phyloP scores from a whole-genome alignment of 1,284 basidiomycete genomes.

The Blastosporella zonata region DNA sequence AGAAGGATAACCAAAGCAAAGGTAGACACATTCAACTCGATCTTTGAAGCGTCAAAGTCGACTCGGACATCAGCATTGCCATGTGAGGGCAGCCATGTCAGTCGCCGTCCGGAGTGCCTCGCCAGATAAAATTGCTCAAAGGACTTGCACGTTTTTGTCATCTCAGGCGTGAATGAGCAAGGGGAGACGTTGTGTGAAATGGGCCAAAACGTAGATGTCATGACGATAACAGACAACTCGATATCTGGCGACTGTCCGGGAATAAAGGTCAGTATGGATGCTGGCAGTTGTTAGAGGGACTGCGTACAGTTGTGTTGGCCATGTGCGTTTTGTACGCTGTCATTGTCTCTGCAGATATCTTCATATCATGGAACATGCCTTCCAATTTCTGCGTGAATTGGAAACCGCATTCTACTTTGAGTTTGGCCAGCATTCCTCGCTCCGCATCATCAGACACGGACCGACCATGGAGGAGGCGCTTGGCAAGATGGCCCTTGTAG shows the following conservation, averaged over 20 bases:
- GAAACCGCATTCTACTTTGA: slow-evolving; percentile 96
- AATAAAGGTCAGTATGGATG: not conserved
- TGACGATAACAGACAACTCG: slow-evolving; percentile 83
- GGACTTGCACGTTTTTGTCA: slow-evolving; percentile 65
- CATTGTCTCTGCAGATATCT: slow-evolving; percentile 83
- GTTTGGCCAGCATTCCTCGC: slow-evolving; percentile 95
- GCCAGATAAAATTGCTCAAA: slow-evolving; percentile 92
- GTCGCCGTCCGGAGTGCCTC: slow-evolving; percentile 84
- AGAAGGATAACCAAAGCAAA: slow-evolving; percentile 87
- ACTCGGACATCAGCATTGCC: slow-evolving; percentile 91
- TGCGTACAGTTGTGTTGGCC: slow-evolving; percentile 50
- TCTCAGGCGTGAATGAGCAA: slow-evolving; percentile 66
- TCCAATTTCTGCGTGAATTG: slow-evolving; percentile 98
- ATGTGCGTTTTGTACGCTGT: slow-evolving; percentile 68
- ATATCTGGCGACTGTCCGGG: slow-evolving; percentile 63
- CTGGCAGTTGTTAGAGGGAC: not conserved
- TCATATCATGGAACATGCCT: slow-evolving; percentile 99
- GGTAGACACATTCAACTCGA: slow-evolving; percentile 94
- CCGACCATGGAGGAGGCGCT: slow-evolving; percentile 82
- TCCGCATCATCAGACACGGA: slow-evolving; percentile 98
- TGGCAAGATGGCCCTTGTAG: slow-evolving; percentile 95
- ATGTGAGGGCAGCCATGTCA: slow-evolving; percentile 93
- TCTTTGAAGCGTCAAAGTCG: slow-evolving; percentile 74
- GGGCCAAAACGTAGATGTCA: slow-evolving; percentile 95
- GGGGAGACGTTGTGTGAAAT: slow-evolving; percentile 60